Percentiles rank a stretch among this genome's conserved stretches.
Evolutionary conservation across 768 basidiomycete genomes (phyloP).

Genomic region (Epithele typhae): DNA sequence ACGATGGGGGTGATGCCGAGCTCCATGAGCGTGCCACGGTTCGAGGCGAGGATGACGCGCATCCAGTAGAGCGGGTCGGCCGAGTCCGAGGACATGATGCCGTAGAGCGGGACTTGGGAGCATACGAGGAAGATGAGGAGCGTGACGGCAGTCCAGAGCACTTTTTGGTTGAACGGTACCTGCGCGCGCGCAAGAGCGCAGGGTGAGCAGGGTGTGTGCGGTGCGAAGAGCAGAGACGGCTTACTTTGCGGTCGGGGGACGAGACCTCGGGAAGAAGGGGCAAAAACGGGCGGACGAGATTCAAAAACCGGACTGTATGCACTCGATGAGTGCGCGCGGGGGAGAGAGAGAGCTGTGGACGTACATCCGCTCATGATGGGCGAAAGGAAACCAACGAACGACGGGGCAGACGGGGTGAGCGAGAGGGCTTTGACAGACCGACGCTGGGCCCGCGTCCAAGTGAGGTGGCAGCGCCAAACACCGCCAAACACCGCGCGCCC

Average conservation of each 20-base stretch:
- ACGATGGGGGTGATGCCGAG: slow-evolving; percentile 97
- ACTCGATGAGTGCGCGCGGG: background rate
- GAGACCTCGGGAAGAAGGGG: slow-evolving; percentile 96
- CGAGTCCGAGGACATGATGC: slow-evolving; percentile 99
- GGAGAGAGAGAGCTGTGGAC: slow-evolving; percentile 27
- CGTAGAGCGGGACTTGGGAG: slow-evolving; percentile 98
- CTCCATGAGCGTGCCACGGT: slow-evolving; percentile 99
- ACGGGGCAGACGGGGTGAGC: slow-evolving; percentile 4
- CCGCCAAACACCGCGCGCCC: background rate
- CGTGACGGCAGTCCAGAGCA: slow-evolving; percentile 98
- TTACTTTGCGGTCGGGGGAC: slow-evolving; percentile 94
- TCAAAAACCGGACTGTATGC: slow-evolving; percentile 84
- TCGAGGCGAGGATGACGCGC: slow-evolving; percentile 98
- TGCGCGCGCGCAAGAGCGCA: slow-evolving; percentile 27
- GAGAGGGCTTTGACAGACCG: background rate
- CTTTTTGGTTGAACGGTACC: slow-evolving; percentile 98
- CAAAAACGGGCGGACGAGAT: slow-evolving; percentile 97
- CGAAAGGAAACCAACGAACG: slow-evolving; percentile 24
- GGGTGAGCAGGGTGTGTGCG: slow-evolving; percentile 2
- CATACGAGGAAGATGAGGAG: slow-evolving; percentile 99
- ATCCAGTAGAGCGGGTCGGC: slow-evolving; percentile 99
- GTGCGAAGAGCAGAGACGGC: slow-evolving; percentile 10
- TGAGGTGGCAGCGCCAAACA: slow-evolving; percentile 5
- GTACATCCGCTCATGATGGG: slow-evolving; percentile 75
- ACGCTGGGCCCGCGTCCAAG: background rate